These are phyloP conservation scores for Cryphonectria parasitica DNA, from an alignment of 2,329 filamentous ascomycete species.

Conservation along the genomic window DNA sequence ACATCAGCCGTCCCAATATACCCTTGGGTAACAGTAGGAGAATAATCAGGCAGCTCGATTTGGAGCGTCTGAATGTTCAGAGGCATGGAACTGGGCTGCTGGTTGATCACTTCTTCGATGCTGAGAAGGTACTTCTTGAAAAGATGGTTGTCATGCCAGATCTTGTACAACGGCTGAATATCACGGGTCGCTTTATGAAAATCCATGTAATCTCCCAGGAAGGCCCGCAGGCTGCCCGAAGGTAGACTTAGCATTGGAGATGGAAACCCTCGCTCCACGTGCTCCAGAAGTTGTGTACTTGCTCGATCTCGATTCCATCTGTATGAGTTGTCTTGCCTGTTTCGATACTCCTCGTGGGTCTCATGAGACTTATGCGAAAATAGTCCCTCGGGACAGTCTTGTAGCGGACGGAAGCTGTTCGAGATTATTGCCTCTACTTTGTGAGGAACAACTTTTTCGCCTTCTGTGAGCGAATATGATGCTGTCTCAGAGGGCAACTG, in stretches of 20 bases:
- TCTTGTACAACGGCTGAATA: neutral
- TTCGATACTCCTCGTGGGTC: accelerated
- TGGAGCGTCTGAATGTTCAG: neutral
- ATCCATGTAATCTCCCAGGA: neutral
- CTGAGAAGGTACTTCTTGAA: slow-evolving; percentile 1
- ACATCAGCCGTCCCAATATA: neutral
- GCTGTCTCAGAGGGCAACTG: neutral
- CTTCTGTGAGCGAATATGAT: neutral
- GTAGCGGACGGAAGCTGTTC: neutral
- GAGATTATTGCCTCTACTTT: neutral
- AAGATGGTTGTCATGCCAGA: neutral
- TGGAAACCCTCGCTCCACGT: neutral
- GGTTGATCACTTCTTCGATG: neutral
- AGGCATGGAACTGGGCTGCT: neutral
- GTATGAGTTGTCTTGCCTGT: neutral
- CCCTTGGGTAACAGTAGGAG: neutral
- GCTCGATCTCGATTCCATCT: neutral
- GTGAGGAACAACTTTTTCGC: neutral
- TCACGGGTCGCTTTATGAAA: neutral
- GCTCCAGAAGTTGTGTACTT: neutral
- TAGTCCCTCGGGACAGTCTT: neutral
- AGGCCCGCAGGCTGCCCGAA: neutral
- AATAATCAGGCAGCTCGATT: neutral
- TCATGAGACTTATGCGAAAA: neutral
- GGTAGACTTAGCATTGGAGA: neutral